phyloP scores from a whole-genome alignment of 371 early-diverging fungal genomes.

The Apophysomyces trapeziformis region DNA sequence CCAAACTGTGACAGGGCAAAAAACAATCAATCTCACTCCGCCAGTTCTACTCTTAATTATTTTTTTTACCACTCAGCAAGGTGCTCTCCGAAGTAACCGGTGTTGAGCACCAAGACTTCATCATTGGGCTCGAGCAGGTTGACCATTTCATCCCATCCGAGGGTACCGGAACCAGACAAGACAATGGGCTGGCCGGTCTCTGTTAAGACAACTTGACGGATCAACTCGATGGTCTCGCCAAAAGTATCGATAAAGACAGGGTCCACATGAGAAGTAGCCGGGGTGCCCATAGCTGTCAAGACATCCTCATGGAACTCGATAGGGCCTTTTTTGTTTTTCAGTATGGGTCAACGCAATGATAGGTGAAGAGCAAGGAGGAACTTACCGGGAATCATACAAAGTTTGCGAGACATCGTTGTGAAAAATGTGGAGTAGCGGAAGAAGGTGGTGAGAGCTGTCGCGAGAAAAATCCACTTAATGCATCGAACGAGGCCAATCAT shows the following conservation, averaged over 20 bases:
- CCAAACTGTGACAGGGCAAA: conserved; percentile 62
- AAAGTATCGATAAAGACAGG: conserved; percentile 88
- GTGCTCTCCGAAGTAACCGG: conserved; percentile 96
- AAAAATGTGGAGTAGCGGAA: conserved; percentile 9
- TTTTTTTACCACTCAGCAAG: conserved; percentile 84
- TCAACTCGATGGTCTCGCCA: conserved; percentile 84
- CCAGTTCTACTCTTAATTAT: neutral
- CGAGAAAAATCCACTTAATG: conserved; percentile 12
- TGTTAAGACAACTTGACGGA: conserved; percentile 81
- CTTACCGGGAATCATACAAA: conserved; percentile 93
- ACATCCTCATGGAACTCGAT: conserved; percentile 93
- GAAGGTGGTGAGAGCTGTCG: conserved; percentile 6
- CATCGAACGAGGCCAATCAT: conserved; percentile 7
- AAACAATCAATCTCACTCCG: neutral
- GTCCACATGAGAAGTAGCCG: conserved; percentile 93
- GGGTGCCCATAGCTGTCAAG: conserved; percentile 86
- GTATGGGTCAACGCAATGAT: neutral
- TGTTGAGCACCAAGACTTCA: conserved; percentile 87
- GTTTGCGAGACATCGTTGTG: conserved; percentile 54
- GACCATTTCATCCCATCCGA: conserved; percentile 95
- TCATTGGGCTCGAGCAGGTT: conserved; percentile 93
- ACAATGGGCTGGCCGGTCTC: conserved; percentile 93
- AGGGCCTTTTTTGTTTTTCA: conserved; percentile 65
- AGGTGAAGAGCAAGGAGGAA: neutral
- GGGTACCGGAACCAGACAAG: conserved; percentile 91